Base-by-base conservation (phyloP, 352 stramenopile genomes). In the Stramenopiles sp. region DNA sequence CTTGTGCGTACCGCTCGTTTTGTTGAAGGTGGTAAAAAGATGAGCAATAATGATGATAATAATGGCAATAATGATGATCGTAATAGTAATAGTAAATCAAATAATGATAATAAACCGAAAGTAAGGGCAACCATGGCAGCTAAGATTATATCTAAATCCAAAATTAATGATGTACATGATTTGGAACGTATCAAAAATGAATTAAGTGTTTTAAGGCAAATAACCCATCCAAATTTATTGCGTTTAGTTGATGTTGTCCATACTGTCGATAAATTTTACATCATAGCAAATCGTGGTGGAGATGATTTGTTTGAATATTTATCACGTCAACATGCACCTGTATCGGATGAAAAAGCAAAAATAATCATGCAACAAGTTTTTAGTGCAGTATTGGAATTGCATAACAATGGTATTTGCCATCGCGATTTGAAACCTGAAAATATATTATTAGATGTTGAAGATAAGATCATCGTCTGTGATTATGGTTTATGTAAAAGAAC, bases 351-450 rank as follows among this genome's bases (percentile, higher is more conserved):
- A 33, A 76, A 31, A 76, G 31, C 31, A 20, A 76, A 76, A 20
- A 33, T 33, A 13, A 31, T 76, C 4, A 76, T 76, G 65, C 30
- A 76, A 33, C 65, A 76, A 33, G 30, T 76, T 4, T 31, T 76
- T 13, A 33, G 30, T 33, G 65, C 30, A 4, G 30, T 76, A 13
- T 31, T 33, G 7, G 30, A 76, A 33, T 20, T 76, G 13, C 65
- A 76, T 33, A 33, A 4, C 13, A 4, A 33, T 31, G 31, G 31
- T 13, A 33, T 76, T 13, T 76, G 65, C 31, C 65, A 76, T 33
- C 65, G 65, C 65, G 65, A 76, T 20, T 7, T 76, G 7, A 76
- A 76, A 33, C 65, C 65, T 76, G 65, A 76, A 33, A 76, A 76
- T 33, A 33, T 76, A 13, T 33, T 76, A 7, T 13, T 53, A 13